phyloP scores from a whole-genome alignment of 306 rosid genomes.

The Vigna mungo region DNA sequence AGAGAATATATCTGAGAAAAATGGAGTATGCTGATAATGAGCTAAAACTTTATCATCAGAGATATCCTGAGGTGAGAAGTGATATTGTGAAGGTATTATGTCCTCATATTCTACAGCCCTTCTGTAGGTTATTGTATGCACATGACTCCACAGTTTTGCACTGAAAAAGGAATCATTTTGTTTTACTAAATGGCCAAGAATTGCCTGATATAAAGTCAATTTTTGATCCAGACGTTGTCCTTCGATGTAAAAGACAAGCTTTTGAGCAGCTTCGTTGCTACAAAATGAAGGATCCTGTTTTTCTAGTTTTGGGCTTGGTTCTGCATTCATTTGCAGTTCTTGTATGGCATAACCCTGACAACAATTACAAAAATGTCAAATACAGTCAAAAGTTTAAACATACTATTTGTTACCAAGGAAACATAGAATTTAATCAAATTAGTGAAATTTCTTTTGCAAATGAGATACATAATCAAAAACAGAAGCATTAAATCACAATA shows the following conservation, averaged over 20 bases:
- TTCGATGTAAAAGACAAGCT: conserved; percentile 76
- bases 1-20: conserved; percentile 68
- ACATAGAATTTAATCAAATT: not conserved
- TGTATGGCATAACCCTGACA: conserved; percentile 58
- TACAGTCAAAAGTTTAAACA: not conserved
- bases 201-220: conserved; percentile 83
- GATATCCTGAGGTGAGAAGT: conserved; percentile 47
- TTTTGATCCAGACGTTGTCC: conserved; percentile 69
- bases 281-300: conserved; percentile 54
- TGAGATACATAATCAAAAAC: conserved; percentile 1
- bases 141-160: conserved; percentile 76
- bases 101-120: conserved; percentile 53
- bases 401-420: not conserved
- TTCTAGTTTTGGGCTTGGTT: conserved; percentile 53
- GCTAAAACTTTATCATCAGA: conserved; percentile 49
- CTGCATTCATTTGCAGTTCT: conserved; percentile 54
- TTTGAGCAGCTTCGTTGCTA: conserved; percentile 58
- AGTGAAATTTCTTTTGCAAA: not conserved
- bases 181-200: conserved; percentile 70
- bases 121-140: conserved; percentile 73
- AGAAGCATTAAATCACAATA: conserved; percentile 20
- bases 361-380: conserved; percentile 39
- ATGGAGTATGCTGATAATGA: conserved; percentile 61
- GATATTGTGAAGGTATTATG: conserved; percentile 43
- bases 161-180: conserved; percentile 63